Evolutionary conservation across 495 filamentous ascomycete genomes (phyloP).

Genomic region (Neurospora pannonica): DNA sequence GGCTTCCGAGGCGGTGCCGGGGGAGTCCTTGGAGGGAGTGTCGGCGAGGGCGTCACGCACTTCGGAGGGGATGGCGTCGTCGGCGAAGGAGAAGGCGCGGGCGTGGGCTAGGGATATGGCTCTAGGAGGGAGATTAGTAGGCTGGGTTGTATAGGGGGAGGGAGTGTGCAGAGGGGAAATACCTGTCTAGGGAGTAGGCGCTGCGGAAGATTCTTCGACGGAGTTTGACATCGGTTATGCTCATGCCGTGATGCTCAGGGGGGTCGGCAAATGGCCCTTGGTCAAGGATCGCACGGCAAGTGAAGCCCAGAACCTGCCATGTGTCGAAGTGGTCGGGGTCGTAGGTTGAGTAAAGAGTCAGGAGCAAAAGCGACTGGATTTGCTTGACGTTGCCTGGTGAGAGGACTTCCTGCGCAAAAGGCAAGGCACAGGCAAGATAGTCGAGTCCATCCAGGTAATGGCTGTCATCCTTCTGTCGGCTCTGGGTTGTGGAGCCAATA

Average conservation of each 20-base stretch:
- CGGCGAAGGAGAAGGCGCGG: constrained; percentile 81
- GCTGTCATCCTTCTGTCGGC: constrained; percentile 53
- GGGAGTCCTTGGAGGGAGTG: constrained; percentile 25
- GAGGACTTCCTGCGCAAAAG: constrained; percentile 68
- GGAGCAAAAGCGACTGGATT: constrained; percentile 74
- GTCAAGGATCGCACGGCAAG: constrained; percentile 74
- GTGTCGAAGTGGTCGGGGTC: constrained; percentile 83
- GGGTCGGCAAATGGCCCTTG: constrained; percentile 85
- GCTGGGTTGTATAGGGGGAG: neutral
- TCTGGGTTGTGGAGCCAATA: constrained; percentile 63
- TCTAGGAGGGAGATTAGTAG: constrained; percentile 31
- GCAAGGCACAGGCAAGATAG: constrained; percentile 60
- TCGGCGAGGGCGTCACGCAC: constrained; percentile 50
- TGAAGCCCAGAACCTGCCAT: constrained; percentile 84
- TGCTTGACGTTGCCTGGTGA: constrained; percentile 71
- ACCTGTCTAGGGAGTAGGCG: constrained; percentile 82
- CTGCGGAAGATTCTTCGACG: constrained; percentile 77
- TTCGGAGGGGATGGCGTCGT: constrained; percentile 51
- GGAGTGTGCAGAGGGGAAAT: neutral
- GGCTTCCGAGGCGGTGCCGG: constrained; percentile 38
- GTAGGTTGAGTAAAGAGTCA: constrained; percentile 79
- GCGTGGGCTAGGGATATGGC: constrained; percentile 71
- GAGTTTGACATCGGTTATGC: constrained; percentile 57
- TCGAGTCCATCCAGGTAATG: constrained; percentile 54
- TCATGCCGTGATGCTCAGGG: constrained; percentile 49